phyloP scores from a whole-genome alignment of 164 flowering plant genomes.

The Aristolochia californica region DNA sequence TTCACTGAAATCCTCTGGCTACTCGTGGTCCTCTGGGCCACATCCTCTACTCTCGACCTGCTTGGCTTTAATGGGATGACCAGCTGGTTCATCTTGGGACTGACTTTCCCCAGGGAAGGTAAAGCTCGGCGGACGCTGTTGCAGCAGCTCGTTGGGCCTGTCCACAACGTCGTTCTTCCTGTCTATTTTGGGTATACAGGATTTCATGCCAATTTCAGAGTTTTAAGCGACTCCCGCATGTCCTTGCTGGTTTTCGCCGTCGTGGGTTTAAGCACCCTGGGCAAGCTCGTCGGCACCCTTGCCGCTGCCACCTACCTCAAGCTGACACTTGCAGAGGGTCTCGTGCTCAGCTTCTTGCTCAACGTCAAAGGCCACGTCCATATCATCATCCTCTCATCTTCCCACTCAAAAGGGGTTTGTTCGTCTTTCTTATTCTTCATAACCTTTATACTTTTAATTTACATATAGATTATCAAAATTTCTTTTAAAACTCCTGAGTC shows the following conservation, averaged over 20 bases:
- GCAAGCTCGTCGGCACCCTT: background rate
- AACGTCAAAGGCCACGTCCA: constrained; percentile 3
- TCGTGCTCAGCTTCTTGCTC: constrained; percentile 1
- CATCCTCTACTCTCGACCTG: background rate
- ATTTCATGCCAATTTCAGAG: background rate
- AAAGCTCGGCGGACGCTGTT: background rate
- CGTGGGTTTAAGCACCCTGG: background rate
- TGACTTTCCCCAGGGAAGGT: constrained; percentile 2
- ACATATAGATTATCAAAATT: background rate
- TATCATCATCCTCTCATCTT: background rate
- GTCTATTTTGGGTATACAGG: background rate
- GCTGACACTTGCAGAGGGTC: background rate
- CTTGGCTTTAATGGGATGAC: background rate
- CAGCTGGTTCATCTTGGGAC: background rate
- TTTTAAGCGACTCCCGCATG: background rate
- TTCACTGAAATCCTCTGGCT: background rate
- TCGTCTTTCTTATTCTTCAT: background rate
- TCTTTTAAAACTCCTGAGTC: background rate
- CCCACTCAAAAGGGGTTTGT: background rate
- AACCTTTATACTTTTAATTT: background rate
- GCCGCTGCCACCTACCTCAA: background rate
- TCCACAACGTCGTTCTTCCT: constrained; percentile 1
- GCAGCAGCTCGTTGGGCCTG: background rate
- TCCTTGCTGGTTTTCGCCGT: background rate
- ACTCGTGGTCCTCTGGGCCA: background rate